Percentiles rank a stretch among this genome's conserved stretches.
These are phyloP conservation scores for Lasiosphaeris hirsuta DNA, from an alignment of 495 filamentous ascomycete species.

Conservation along the genomic window DNA sequence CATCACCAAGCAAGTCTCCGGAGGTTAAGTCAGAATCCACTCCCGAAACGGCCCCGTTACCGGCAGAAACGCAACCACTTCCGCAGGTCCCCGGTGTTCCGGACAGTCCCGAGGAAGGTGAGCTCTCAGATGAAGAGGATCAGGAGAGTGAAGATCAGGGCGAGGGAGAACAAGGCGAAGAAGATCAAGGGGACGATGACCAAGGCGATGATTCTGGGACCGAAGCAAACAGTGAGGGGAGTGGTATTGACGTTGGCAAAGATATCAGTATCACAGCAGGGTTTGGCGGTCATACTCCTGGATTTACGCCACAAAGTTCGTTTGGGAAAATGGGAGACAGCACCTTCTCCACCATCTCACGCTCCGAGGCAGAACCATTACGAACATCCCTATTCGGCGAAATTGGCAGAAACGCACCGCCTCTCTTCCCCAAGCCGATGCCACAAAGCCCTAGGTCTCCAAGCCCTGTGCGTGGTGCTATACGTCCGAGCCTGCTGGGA, in stretches of 20 bases:
- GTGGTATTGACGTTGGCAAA: conserved; percentile 62
- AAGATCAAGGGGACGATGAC: conserved; percentile 29
- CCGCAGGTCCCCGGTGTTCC: conserved; percentile 22
- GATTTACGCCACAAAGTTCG: conserved; percentile 63
- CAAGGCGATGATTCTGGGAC: conserved; percentile 38
- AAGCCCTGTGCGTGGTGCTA: conserved; percentile 63
- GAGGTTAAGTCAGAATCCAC: not conserved
- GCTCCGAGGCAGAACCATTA: conserved; percentile 40
- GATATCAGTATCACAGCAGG: conserved; percentile 59
- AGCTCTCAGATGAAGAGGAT: conserved; percentile 24
- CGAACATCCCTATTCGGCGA: conserved; percentile 62
- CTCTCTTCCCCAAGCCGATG: conserved; percentile 58
- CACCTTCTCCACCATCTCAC: conserved; percentile 44
- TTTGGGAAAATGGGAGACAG: conserved; percentile 53
- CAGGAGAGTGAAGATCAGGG: conserved; percentile 30
- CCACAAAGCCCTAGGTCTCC: conserved; percentile 68
- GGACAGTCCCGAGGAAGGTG: conserved; percentile 22
- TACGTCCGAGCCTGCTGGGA: conserved; percentile 45
- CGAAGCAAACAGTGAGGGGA: conserved; percentile 53
- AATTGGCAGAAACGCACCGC: conserved; percentile 47
- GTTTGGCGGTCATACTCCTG: conserved; percentile 47
- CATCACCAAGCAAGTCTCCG: not conserved
- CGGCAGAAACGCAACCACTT: conserved; percentile 13
- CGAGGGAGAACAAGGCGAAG: conserved; percentile 24
- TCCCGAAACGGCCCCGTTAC: not conserved